Conservation (phyloP, 768 basidiomycete species). For the Phlebiopsis flavidoalba region DNA sequence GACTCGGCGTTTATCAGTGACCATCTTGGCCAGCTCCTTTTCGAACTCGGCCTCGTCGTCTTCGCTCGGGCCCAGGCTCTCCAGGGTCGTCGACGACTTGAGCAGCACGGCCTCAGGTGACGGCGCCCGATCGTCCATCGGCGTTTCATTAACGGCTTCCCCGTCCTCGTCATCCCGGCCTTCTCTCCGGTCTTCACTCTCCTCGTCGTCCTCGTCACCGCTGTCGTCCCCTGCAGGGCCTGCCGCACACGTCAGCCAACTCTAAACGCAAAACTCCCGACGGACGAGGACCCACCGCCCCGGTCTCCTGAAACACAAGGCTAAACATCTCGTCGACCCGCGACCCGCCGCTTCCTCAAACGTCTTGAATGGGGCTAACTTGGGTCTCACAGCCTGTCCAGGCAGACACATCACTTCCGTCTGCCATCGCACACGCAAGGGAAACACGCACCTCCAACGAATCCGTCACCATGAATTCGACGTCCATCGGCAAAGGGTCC, state of each 20-base stretch:
- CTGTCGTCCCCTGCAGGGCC: conserved; percentile 43
- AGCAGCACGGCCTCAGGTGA: conserved; percentile 83
- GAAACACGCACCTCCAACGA: conserved; percentile 68
- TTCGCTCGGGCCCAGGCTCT: conserved; percentile 75
- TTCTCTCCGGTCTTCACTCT: conserved; percentile 31
- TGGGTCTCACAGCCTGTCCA: conserved; percentile 79
- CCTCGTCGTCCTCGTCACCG: conserved; percentile 51
- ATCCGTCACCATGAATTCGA: conserved; percentile 95
- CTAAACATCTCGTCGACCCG: conserved; percentile 90
- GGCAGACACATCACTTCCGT: conserved; percentile 3
- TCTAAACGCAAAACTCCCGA: conserved; percentile 14
- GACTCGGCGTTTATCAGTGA: conserved; percentile 87
- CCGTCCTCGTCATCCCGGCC: conserved; percentile 68
- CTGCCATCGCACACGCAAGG: neutral
- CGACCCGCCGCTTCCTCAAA: conserved; percentile 82
- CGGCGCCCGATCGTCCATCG: conserved; percentile 61
- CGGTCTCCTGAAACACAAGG: conserved; percentile 53
- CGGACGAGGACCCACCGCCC: conserved; percentile 36
- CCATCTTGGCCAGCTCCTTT: conserved; percentile 92
- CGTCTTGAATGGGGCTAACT: conserved; percentile 61
- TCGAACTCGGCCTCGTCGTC: conserved; percentile 93
- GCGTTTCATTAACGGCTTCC: conserved; percentile 45
- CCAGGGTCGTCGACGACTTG: conserved; percentile 51
- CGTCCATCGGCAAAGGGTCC: conserved; percentile 88
- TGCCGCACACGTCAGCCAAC: conserved; percentile 23